Evolutionary conservation across 2,329 filamentous ascomycete genomes (phyloP), one percentile per base, ranked within the genome.

Genomic region (Curvularia verruculosa): DNA sequence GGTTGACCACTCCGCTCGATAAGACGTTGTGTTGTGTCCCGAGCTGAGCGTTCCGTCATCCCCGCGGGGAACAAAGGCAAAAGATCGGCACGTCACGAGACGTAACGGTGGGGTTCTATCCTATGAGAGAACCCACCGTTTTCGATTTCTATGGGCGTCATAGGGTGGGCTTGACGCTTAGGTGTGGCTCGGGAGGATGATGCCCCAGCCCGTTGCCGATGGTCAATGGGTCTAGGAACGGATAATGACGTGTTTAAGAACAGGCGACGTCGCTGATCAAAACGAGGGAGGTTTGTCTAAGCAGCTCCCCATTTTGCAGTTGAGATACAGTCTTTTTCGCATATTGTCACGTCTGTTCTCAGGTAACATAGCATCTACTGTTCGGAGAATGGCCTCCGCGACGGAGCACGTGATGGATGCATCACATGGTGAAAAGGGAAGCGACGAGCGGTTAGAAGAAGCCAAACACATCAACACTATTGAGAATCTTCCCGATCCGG

Each of bases 401-500:
- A 40, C 54, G 28, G 68, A 71, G 49, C 51, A 61, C 24, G 54
- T 62, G 21, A 58, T 60, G 39, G 64, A 67, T n/a, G 58, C 58
- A 28, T 47, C 56, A 5, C 31, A 13, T 4, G 61, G 59, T 19
- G 70, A 73, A 21, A 67, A 68, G 41, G 68, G 63, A 44, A 60
- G 68, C 18, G 62, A 48, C 5, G 44, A 63, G 1, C 58, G 55
- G 29, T 5, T 60, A 26, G 56, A 61, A 49, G 19, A 41, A 21
- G 39, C 39, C 34, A 60, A 61, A 36, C 47, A 64, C 19, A 23
- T 52, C 2, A 59, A 64, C 15, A 56, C 62, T 1, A 58, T 66
- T 28, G 63, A 64, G 13, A 67, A 70, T 48, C 53, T 72, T 12
- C 65, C 81, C 9, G 85, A 88, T 65, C 85, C 85, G 0, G 89